phyloP scores from a whole-genome alignment of 257 asterid genomes.

The Solanum lignicaule region DNA sequence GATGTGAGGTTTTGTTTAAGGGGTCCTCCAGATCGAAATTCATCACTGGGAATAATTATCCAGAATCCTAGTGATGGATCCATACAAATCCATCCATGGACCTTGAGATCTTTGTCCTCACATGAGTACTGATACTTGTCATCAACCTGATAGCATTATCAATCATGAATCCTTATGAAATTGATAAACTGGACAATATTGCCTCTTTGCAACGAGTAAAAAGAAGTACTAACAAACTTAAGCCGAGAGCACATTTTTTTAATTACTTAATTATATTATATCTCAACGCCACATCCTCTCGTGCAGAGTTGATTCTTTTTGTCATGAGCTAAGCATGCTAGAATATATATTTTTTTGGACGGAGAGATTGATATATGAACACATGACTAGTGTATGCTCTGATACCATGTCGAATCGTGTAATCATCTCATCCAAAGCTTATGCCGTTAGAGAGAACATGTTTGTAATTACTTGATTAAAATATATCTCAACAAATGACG shows the following conservation, averaged over 20 bases:
- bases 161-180: neutral
- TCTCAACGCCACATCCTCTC: neutral
- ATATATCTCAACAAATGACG: neutral
- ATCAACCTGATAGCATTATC: slow-evolving; percentile 45
- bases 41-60: slow-evolving; percentile 70
- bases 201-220: neutral
- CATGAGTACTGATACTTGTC: slow-evolving; percentile 70
- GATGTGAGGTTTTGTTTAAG: slow-evolving; percentile 70
- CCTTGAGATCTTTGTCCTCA: slow-evolving; percentile 55
- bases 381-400: neutral
- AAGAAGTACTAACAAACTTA: neutral
- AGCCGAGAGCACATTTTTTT: neutral
- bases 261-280: neutral
- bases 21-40: slow-evolving; percentile 78
- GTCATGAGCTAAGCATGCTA: neutral
- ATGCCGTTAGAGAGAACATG: neutral
- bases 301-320: neutral
- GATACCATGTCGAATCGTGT: neutral
- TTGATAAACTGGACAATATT: neutral
- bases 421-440: neutral
- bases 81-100: slow-evolving; percentile 77
- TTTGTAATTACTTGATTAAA: neutral
- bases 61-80: slow-evolving; percentile 80
- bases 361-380: neutral
- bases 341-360: neutral